Evolutionary conservation across 2,329 filamentous ascomycete genomes (phyloP), one percentile per base, ranked within the genome.

Genomic region (Acarospora socialis): DNA sequence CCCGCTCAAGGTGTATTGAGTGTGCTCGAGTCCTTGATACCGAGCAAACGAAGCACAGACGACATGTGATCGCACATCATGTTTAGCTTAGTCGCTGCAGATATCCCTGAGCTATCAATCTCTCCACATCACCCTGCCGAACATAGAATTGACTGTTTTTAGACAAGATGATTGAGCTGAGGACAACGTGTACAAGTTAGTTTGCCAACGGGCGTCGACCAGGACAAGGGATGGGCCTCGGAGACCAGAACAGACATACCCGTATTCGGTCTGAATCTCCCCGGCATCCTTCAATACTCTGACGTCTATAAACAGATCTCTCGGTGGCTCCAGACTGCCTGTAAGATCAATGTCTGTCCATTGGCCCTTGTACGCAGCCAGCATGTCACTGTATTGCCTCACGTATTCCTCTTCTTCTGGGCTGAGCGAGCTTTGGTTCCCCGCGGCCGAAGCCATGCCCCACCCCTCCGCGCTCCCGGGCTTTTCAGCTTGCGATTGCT

Each of bases 71-170:
- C n/a, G n/a, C n/a, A n/a, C n/a, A n/a, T n/a, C n/a, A n/a, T n/a
- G n/a, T n/a, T 81, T 66, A 94, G 51, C 74, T 75, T 44, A 98
- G 66, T 47, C 84, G 84, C 55, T 94, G 86, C 42, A 98, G 63
- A 59, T 94, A 98, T 13, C 90, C 90, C 53, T 95, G 87, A 10
- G 83, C 73, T 48, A 98, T 94, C 46, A 98, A 57, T 30, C 86
- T 72, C 57, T 98, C 90, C 5, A 98, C 90, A 57, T 98, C 90
- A 15, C 83, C 87, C 50, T 94, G 83, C 28, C 87, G 73, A 22
- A 98, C 90, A 50, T 92, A 95, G 51, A 98, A 92, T 52, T 98
- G 90, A 49, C 86, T 94, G 57, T 98, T 95, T 58, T 92, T 95
- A 21, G 84, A 93, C 61, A 98, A 68, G 38, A 81, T 95, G 47